These are phyloP conservation scores for Cicer chorassanicum DNA, from an alignment of 306 rosid species.

Conservation along the genomic window DNA sequence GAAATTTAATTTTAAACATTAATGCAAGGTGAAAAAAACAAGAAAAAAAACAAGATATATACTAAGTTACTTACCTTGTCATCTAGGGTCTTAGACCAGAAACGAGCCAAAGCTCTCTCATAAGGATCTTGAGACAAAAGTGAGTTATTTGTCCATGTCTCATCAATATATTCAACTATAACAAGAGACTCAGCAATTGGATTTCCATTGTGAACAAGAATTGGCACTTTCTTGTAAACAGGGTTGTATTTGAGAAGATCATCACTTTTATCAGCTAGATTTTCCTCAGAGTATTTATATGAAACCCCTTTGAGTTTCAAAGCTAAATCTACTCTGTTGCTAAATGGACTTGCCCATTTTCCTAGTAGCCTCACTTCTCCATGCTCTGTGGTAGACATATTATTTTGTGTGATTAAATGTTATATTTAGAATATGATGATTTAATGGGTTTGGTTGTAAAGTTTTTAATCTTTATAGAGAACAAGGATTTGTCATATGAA, in stretches of 20 bases:
- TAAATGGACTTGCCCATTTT: conserved; percentile 51
- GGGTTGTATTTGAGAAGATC: conserved; percentile 52
- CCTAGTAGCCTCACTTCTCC: conserved; percentile 48
- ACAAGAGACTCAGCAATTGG: conserved; percentile 50
- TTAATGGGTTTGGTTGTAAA: not conserved
- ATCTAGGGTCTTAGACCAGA: conserved; percentile 51
- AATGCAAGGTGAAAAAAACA: not conserved
- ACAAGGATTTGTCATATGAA: not conserved
- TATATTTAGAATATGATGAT: conserved; percentile 2
- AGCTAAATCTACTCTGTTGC: conserved; percentile 45
- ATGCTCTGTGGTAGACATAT: conserved; percentile 29
- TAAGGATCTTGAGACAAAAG: conserved; percentile 52
- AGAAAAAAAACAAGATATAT: not conserved
- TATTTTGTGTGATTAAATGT: not conserved
- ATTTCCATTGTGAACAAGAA: conserved; percentile 51
- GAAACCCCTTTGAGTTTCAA: conserved; percentile 51
- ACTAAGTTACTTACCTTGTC: conserved; percentile 47
- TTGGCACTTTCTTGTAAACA: conserved; percentile 51
- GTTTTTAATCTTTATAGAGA: conserved; percentile 3
- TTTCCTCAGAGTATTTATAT: conserved; percentile 45
- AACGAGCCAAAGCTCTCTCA: conserved; percentile 48
- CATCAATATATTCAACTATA: conserved; percentile 56
- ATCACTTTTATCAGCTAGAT: conserved; percentile 43
- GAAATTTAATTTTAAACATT: not conserved
- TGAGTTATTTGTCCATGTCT: conserved; percentile 42